Evolutionary conservation across 345 rosid species (phyloP), one percentile per base, ranked within the genome.

Genomic region (Brassica rapa): DNA sequence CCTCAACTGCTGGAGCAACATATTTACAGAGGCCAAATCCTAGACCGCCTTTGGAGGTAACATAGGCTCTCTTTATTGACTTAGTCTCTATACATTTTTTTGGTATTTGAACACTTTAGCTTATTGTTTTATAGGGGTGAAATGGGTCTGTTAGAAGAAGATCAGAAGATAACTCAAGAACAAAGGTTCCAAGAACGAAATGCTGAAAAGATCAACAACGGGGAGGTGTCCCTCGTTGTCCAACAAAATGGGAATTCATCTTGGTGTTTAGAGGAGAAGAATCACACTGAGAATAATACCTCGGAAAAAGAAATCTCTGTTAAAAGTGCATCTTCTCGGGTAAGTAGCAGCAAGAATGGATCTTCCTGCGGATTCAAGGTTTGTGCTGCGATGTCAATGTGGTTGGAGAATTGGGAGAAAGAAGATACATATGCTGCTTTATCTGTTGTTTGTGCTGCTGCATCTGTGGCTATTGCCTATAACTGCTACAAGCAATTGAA

Each of bases 1-100:
- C 87, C 87, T 53, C 21, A 66, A 32, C 82, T 92, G 83, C 82
- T 94, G 15, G 89, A 90, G 82, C 87, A 86, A 79, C 98, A 94
- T 80, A 82, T 90, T 68, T 86, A 70, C 72, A 89, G 85, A 73
- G 98, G 97, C 29, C 89, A 92, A 86, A 90, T 89, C 41, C 84
- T 90, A 27, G 92, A 92, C 81, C 82, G 81, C 71, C 85, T 92
- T 19, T 94, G 97, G 96, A 90, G 97, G 98, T 94, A 87, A 87
- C 7, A 62, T 55, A 30, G 66, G 46, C 72, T 68, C 72, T 75
- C 30, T 46, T 43, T 12, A 43, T 64, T 49, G 62, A 59, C 62
- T 49, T 35, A 72, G 30, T 30, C 68, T 65, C 16, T 30, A 3
- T 39, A 57, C 56, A 51, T 41, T 2, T 21, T 10, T 1, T 2